A percentile compares a stretch with the other conserved stretches of the same genome.
Evolutionary conservation across 495 filamentous ascomycete species (phyloP).

Genomic region (Daldinia concentrica): DNA sequence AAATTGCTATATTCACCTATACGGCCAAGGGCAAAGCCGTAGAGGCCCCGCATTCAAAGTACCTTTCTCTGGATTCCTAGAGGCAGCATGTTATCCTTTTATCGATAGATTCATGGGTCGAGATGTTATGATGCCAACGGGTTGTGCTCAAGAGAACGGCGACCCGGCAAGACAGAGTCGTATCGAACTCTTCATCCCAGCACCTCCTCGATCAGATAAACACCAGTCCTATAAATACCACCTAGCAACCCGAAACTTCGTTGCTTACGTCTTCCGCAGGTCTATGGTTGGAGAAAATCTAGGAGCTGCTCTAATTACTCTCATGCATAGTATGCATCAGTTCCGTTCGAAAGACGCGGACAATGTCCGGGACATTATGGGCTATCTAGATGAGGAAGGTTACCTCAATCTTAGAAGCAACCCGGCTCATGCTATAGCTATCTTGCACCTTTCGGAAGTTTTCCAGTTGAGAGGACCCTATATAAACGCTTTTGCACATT

Average conservation of each 20-base stretch:
- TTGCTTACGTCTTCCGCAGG: conserved; percentile 69
- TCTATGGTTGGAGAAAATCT: conserved; percentile 69
- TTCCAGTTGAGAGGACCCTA: conserved; percentile 65
- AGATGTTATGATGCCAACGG: conserved; percentile 25
- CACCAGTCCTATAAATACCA: conserved; percentile 65
- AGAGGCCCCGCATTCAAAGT: conserved; percentile 70
- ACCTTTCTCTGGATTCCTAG: conserved; percentile 58
- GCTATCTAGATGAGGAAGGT: conserved; percentile 66
- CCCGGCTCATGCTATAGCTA: conserved; percentile 66
- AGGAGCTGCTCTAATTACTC: conserved; percentile 63
- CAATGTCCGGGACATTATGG: conserved; percentile 62
- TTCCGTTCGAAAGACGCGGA: conserved; percentile 57
- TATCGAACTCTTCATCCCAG: conserved; percentile 70
- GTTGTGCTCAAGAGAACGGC: conserved; percentile 35
- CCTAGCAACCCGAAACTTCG: conserved; percentile 72
- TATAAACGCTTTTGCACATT: conserved; percentile 72
- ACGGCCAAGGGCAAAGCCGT: conserved; percentile 65
- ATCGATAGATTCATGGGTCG: conserved; percentile 59
- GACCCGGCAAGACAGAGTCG: conserved; percentile 31
- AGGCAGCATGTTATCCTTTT: conserved; percentile 62
- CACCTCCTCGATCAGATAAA: conserved; percentile 59
- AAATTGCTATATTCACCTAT: conserved; percentile 70
- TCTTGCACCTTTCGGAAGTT: conserved; percentile 69
- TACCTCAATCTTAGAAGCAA: conserved; percentile 69
- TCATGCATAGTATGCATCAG: conserved; percentile 67